A percentile compares a stretch with the other conserved stretches of the same genome.
Conservation (phyloP, 768 basidiomycete species). For the Clitopilus passeckerianus region DNA sequence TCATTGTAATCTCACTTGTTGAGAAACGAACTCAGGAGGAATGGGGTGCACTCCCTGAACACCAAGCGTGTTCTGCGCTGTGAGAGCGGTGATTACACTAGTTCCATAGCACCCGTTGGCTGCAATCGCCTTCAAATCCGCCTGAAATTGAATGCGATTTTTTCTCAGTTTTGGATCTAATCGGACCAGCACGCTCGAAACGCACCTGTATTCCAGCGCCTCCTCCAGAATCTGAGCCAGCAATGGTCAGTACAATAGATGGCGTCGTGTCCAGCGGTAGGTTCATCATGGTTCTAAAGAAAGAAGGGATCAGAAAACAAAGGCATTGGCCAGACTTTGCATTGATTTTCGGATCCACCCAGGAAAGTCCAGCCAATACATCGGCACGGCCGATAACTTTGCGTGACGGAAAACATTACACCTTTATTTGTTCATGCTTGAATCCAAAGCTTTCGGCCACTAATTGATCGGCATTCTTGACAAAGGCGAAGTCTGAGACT, state of each 20-base stretch:
- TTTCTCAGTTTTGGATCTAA: neutral
- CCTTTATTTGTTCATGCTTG: neutral
- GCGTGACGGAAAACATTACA: neutral
- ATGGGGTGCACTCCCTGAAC: constrained; percentile 70
- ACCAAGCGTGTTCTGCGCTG: constrained; percentile 85
- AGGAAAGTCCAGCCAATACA: neutral
- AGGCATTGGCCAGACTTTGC: neutral
- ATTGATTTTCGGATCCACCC: neutral
- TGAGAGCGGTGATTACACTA: constrained; percentile 79
- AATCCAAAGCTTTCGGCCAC: neutral
- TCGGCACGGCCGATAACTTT: neutral
- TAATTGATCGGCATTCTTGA: neutral
- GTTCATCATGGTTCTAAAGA: neutral
- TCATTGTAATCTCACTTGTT: constrained; percentile 51
- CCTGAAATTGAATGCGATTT: constrained; percentile 33
- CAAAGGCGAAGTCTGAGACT: too few species aligned
- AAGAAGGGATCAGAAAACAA: neutral
- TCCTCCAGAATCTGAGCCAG: constrained; percentile 78
- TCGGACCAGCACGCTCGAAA: constrained; percentile 5
- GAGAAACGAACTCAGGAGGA: constrained; percentile 64
- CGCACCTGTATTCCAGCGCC: constrained; percentile 87
- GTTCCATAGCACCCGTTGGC: constrained; percentile 76
- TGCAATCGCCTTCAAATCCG: constrained; percentile 83
- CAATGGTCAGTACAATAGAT: constrained; percentile 57
- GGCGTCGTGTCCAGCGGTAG: neutral